Percentiles rank a stretch among this genome's conserved stretches.
Evolutionary conservation across 805 yeast species (phyloP).

Genomic region (Myxozyma kluyveri): DNA sequence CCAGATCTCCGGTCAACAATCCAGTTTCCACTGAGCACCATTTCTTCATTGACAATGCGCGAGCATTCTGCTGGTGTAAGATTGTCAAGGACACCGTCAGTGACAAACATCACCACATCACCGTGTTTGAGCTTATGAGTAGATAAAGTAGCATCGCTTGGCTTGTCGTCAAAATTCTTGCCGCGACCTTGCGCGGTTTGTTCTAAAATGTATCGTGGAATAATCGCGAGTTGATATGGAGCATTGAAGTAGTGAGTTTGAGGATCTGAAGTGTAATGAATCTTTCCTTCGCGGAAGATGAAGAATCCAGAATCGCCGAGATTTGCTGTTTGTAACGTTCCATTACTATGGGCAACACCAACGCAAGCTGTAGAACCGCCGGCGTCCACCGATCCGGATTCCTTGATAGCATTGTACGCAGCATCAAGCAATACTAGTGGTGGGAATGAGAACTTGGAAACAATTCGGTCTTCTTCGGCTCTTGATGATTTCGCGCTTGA

Average conservation of each 20-base stretch:
- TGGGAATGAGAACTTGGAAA: conserved; percentile 30
- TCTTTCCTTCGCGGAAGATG: conserved; percentile 62
- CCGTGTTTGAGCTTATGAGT: conserved; percentile 61
- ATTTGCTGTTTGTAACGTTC: conserved; percentile 63
- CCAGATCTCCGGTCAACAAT: conserved; percentile 24
- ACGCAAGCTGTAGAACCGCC: conserved; percentile 94
- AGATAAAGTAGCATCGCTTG: conserved; percentile 65
- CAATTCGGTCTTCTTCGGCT: conserved; percentile 3
- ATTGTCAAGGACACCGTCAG: conserved; percentile 93
- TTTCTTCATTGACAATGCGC: conserved; percentile 57
- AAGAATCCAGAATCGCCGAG: conserved; percentile 96
- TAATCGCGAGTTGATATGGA: conserved; percentile 84
- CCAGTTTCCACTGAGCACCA: conserved; percentile 40
- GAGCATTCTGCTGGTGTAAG: conserved; percentile 70
- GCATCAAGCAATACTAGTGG: conserved; percentile 52
- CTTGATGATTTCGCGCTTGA: neutral
- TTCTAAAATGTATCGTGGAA: conserved; percentile 53
- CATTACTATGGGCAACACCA: conserved; percentile 60
- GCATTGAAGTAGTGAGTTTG: conserved; percentile 89
- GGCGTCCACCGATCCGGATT: conserved; percentile 64
- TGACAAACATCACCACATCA: conserved; percentile 80
- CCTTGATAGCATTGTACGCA: conserved; percentile 56
- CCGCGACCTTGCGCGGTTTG: conserved; percentile 32
- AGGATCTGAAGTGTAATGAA: conserved; percentile 64
- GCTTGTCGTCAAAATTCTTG: conserved; percentile 67